phyloP scores from a whole-genome alignment of 495 filamentous ascomycete genomes.

The Hypoxylon trugodes region DNA sequence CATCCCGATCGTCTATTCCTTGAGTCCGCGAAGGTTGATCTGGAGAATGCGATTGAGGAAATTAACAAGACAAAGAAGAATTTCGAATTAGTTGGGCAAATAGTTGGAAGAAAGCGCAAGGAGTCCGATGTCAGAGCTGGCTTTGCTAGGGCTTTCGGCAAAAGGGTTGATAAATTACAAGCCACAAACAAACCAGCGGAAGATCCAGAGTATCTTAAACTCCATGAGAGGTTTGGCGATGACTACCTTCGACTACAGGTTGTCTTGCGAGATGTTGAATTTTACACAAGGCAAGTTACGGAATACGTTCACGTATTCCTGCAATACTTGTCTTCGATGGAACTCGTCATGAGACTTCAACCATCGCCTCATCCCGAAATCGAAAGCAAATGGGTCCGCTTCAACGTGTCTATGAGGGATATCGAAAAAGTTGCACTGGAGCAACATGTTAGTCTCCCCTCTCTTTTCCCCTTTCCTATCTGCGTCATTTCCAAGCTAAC shows the following conservation, averaged over 20 bases:
- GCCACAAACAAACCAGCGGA: constrained; percentile 73
- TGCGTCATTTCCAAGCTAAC: constrained; percentile 14
- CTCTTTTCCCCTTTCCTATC: background rate
- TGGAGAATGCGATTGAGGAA: constrained; percentile 76
- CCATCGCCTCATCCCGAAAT: constrained; percentile 76
- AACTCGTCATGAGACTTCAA: constrained; percentile 66
- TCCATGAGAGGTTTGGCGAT: constrained; percentile 82
- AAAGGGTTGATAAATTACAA: constrained; percentile 77
- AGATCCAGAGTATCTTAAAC: constrained; percentile 77
- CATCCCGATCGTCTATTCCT: constrained; percentile 83
- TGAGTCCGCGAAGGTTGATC: constrained; percentile 65
- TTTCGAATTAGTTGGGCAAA: constrained; percentile 86
- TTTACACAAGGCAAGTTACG: constrained; percentile 77
- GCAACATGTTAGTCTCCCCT: constrained; percentile 76
- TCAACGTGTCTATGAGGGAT: constrained; percentile 81
- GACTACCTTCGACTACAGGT: constrained; percentile 90
- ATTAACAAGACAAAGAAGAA: constrained; percentile 95
- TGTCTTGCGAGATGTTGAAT: constrained; percentile 87
- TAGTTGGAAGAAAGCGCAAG: constrained; percentile 85
- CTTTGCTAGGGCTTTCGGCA: constrained; percentile 85
- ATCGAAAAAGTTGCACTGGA: constrained; percentile 78
- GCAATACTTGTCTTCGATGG: constrained; percentile 73
- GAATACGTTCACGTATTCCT: constrained; percentile 76
- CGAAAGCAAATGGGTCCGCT: constrained; percentile 89
- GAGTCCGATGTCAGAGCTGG: constrained; percentile 87